A percentile compares a stretch with the other conserved stretches of the same genome.
These are phyloP conservation scores for Globisporangium apiculatum DNA, from an alignment of 352 stramenopile genomes.

Conservation along the genomic window DNA sequence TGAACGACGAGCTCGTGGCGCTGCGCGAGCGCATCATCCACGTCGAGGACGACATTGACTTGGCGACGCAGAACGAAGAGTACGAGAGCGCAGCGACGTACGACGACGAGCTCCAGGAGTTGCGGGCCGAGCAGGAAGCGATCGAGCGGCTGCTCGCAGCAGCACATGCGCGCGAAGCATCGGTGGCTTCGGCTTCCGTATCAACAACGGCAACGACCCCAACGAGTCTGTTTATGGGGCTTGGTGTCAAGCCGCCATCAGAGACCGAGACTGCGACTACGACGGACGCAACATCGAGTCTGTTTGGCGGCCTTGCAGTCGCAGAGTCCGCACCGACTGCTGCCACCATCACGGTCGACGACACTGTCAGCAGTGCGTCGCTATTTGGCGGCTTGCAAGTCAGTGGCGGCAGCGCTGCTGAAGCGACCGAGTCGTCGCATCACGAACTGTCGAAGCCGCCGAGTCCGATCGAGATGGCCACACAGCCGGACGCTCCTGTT, in stretches of 20 bases:
- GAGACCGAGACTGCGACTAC: constrained; percentile 4
- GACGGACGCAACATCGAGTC: not conserved
- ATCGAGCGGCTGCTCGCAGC: constrained; percentile 25
- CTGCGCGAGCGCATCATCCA: constrained; percentile 42
- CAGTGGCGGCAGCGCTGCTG: too few relatives aligned
- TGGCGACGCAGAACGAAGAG: constrained; percentile 62
- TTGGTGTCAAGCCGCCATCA: constrained; percentile 16
- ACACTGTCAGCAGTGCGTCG: too few relatives aligned
- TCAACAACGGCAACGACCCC: not conserved
- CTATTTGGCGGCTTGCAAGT: too few relatives aligned
- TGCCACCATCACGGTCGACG: not conserved
- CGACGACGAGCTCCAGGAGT: constrained; percentile 56
- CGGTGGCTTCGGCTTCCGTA: not conserved
- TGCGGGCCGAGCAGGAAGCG: constrained; percentile 43
- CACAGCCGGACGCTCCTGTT: too few relatives aligned
- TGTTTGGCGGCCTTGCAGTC: constrained; percentile 20
- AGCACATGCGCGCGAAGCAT: not conserved
- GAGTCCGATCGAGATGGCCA: too few relatives aligned
- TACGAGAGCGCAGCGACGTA: constrained; percentile 52
- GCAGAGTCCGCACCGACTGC: constrained; percentile 1
- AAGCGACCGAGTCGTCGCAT: too few relatives aligned
- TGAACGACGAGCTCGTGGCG: constrained; percentile 33
- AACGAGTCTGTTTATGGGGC: constrained; percentile 23
- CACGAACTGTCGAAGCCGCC: too few relatives aligned
- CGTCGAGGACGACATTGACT: constrained; percentile 58